Evolutionary conservation across 2,329 filamentous ascomycete genomes (phyloP).

Genomic region (Hymenoscyphus scutula): DNA sequence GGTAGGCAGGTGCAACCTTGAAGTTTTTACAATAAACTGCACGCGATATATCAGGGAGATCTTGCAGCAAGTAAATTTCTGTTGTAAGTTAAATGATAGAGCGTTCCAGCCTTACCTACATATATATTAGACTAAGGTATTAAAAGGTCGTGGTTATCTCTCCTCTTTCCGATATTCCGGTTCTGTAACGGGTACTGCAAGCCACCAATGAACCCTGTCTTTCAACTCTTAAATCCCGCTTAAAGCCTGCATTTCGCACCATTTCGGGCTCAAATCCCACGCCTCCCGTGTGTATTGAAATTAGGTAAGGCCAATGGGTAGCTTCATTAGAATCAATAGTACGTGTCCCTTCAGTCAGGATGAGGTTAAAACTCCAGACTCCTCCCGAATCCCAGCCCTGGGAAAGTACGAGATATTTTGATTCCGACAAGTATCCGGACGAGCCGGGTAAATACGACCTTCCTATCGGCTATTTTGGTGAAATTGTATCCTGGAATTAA

Average conservation of each 20-base stretch:
- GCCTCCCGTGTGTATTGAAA: neutral
- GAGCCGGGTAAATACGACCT: neutral
- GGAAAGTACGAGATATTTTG: neutral
- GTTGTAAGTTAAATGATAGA: too few species aligned
- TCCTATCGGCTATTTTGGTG: neutral
- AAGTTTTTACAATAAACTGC: too few species aligned
- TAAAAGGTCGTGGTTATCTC: too few species aligned
- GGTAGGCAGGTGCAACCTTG: too few species aligned
- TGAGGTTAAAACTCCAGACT: neutral
- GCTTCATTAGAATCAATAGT: neutral
- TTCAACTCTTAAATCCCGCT: neutral
- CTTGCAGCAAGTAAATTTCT: too few species aligned
- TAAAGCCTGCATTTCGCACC: too few species aligned
- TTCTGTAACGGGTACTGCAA: neutral
- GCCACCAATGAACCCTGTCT: neutral
- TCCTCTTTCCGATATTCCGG: neutral
- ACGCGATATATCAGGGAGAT: too few species aligned
- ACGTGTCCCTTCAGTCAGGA: neutral
- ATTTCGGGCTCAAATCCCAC: too few species aligned
- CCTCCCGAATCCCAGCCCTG: neutral
- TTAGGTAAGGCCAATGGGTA: neutral
- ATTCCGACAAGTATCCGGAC: neutral
- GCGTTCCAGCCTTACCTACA: too few species aligned
- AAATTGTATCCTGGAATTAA: too few species aligned
- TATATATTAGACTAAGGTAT: too few species aligned